These are phyloP conservation scores for Epichloe sylvatica DNA, from an alignment of 2,329 filamentous ascomycete species.

Conservation along the genomic window DNA sequence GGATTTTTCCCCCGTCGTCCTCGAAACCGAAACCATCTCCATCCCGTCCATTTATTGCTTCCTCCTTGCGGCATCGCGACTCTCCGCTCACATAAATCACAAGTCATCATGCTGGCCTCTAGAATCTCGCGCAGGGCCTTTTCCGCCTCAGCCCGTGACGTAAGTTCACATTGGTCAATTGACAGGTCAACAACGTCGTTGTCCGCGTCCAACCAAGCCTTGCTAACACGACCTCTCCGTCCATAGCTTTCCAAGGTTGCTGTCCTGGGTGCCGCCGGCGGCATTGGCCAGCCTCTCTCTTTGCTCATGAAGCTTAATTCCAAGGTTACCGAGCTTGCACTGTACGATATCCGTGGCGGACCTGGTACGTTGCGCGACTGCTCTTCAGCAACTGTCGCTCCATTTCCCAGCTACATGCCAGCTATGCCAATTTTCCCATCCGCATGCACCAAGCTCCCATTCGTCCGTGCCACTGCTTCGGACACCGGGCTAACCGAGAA, in stretches of 20 bases:
- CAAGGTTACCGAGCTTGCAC: slow-evolving; percentile 78
- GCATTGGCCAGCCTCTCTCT: slow-evolving; percentile 96
- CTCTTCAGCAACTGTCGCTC: not conserved
- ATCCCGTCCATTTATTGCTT: slow-evolving; percentile 3
- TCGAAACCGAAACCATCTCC: slow-evolving; percentile 7
- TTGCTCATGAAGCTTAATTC: slow-evolving; percentile 98
- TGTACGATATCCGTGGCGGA: slow-evolving; percentile 93
- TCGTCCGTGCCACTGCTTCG: not conserved
- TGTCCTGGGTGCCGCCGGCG: slow-evolving; percentile 90
- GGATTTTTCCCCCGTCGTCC: slow-evolving; percentile 11
- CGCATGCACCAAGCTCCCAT: not conserved
- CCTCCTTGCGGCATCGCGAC: slow-evolving; percentile 8
- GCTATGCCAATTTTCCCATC: slow-evolving; percentile 7
- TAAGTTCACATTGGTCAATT: slow-evolving; percentile 27
- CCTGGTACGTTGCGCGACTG: slow-evolving; percentile 53
- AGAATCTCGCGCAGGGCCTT: slow-evolving; percentile 65
- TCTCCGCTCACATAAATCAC: slow-evolving; percentile 10
- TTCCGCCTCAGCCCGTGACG: slow-evolving; percentile 65
- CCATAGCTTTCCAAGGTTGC: slow-evolving; percentile 86
- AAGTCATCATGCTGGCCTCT: slow-evolving; percentile 55
- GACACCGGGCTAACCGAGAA: not conserved
- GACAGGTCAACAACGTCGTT: not conserved
- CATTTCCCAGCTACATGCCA: too few relatives aligned
- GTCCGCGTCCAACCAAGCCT: not conserved
- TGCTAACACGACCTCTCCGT: slow-evolving; percentile 5